Conservation (phyloP, 441 rosid genomes). For the Jatropha multifida region DNA sequence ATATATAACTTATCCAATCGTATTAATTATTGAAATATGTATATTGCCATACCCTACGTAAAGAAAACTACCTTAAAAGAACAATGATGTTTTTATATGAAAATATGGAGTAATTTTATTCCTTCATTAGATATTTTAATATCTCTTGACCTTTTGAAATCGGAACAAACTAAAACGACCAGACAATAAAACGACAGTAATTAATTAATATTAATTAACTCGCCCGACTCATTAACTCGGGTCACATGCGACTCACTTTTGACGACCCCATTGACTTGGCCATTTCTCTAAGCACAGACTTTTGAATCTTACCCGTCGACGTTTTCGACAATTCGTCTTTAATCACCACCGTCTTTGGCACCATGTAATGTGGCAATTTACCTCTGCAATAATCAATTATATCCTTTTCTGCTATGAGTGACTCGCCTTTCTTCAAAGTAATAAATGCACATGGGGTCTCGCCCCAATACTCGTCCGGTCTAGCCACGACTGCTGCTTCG, state of each 20-base stretch:
- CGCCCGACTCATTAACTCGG: no score
- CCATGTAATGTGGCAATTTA: slow-evolving; percentile 63
- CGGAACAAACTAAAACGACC: no score
- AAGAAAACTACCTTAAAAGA: no score
- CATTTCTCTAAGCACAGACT: slow-evolving; percentile 54
- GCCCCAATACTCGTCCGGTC: slow-evolving; percentile 46
- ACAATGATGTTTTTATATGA: no score
- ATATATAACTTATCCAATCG: no score
- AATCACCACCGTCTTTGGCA: slow-evolving; percentile 71
- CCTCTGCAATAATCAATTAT: slow-evolving; percentile 58
- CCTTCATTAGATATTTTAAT: no score
- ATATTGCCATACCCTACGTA: no score
- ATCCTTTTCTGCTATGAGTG: slow-evolving; percentile 43
- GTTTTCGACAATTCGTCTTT: slow-evolving; percentile 68
- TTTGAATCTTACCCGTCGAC: slow-evolving; percentile 74
- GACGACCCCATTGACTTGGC: slow-evolving; percentile 36
- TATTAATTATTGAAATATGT: no score
- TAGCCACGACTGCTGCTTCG: slow-evolving; percentile 50
- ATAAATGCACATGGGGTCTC: slow-evolving; percentile 49
- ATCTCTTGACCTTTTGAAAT: no score
- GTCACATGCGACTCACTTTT: slow-evolving; percentile 31
- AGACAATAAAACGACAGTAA: no score
- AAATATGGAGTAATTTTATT: no score
- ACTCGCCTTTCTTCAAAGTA: slow-evolving; percentile 31
- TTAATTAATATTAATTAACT: no score